Evolutionary conservation across 345 rosid species (phyloP).

Genomic region (Brassica cretica): DNA sequence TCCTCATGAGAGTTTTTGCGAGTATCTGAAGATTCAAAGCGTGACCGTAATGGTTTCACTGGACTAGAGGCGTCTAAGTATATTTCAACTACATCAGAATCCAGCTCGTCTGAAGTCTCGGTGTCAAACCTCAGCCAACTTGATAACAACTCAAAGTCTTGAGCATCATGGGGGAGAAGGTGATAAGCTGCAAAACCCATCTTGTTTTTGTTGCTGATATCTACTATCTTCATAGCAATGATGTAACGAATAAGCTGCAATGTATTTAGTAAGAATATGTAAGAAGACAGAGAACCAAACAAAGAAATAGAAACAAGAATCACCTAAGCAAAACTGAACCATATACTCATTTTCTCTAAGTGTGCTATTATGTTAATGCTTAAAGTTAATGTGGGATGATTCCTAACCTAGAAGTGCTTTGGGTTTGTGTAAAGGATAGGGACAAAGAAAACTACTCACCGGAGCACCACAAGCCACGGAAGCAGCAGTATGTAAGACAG

Average conservation of each 20-base stretch:
- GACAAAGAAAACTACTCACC: constrained; percentile 22
- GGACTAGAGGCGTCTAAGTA: neutral
- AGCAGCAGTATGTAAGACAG: constrained; percentile 56
- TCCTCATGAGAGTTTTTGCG: neutral
- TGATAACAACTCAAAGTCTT: neutral
- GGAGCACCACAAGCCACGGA: constrained; percentile 33
- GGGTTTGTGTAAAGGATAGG: neutral
- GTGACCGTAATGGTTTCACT: neutral
- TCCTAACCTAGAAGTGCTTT: neutral
- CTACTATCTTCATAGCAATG: neutral
- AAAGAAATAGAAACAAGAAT: neutral
- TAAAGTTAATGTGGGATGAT: neutral
- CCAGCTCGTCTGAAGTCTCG: neutral
- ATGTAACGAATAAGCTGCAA: constrained; percentile 17
- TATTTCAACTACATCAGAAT: neutral
- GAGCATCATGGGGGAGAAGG: neutral
- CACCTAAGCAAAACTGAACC: neutral
- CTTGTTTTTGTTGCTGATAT: neutral
- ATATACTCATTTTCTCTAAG: neutral
- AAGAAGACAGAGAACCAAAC: neutral
- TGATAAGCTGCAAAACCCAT: neutral
- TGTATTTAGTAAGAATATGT: neutral
- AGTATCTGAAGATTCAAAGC: neutral
- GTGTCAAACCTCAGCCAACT: neutral
- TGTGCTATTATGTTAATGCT: neutral